Base-by-base conservation (phyloP, 768 basidiomycete genomes). In the Fistulinella prunicolor region DNA sequence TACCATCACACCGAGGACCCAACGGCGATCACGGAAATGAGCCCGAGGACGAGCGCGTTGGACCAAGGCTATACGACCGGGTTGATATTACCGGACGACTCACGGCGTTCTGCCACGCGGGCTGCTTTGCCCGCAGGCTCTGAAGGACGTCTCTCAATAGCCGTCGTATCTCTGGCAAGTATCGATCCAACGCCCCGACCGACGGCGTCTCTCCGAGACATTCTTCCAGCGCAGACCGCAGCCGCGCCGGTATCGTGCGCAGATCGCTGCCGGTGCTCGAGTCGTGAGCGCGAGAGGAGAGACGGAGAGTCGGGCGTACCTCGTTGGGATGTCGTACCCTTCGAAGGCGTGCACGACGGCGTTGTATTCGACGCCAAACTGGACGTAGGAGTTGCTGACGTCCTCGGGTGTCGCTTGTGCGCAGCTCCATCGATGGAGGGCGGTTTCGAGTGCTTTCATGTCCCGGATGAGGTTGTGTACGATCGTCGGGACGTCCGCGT, bases 321-420 rank as follows among this genome's bases (percentile, higher is more conserved):
- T 83, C 58, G 94, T 80, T 51, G 85, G 78, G 53, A 98, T 89
- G 34, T 79, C 75, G 56, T 85, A 80, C 28, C 74, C 70, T 9
- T 79, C 76, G 61, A 98, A 96, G 0, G 92, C 89, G 32, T 69
- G 74, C 19, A 90, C 79, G 35, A 85, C 85, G 3, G 76, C 69
- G 66, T 94, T 93, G 73, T 96, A 94, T 56, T 94, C 86, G 60
- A 87, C 86, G 37, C 92, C 93, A 14, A 96, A 79, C 57, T 82
- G 79, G 45, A 98, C 89, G 65, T 93, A 98, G 44, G 89, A 79
- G 65, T 95, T 83, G 74, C 88, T 91, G 59, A 98, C 91, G 60
- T 90, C 73, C 13, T 68, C 71, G 44, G 91, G 86, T 2, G 76
- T 68, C 1, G 81, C 81, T 38, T 77, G 71, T 3, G 75, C 71